Evolutionary conservation across 805 yeast genomes (phyloP).

Genomic region (Jamesozyma gamospora): DNA sequence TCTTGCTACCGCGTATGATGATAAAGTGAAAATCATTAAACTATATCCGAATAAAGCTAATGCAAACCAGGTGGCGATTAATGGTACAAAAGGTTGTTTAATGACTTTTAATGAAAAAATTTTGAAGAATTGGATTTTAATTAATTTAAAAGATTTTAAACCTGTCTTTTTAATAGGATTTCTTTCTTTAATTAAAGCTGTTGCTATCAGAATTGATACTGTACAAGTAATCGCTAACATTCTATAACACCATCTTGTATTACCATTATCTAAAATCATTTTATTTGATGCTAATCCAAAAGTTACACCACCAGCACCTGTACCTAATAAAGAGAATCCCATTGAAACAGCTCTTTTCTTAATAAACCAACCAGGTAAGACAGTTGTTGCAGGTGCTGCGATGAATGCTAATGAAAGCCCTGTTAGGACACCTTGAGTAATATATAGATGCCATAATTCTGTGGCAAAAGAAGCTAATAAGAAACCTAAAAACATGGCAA

Average conservation of each 20-base stretch:
- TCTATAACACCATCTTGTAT: constrained; percentile 40
- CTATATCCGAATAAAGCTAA: constrained; percentile 34
- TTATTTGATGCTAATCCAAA: constrained; percentile 35
- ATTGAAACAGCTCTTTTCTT: constrained; percentile 48
- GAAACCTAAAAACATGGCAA: constrained; percentile 43
- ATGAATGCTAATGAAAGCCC: constrained; percentile 45
- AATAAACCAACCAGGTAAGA: constrained; percentile 63
- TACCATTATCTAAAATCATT: constrained; percentile 33
- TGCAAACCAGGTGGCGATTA: constrained; percentile 32
- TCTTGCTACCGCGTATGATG: constrained; percentile 37
- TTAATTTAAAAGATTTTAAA: constrained; percentile 12
- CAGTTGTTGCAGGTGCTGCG: constrained; percentile 47
- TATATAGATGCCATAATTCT: constrained; percentile 52
- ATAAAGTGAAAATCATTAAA: constrained; percentile 37
- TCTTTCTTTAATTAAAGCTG: constrained; percentile 38
- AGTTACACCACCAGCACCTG: constrained; percentile 44
- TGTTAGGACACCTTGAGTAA: constrained; percentile 58
- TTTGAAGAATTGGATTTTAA: constrained; percentile 17
- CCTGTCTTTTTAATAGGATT: constrained; percentile 28
- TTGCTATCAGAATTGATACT: constrained; percentile 32
- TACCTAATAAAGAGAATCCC: constrained; percentile 41
- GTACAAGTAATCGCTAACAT: constrained; percentile 35
- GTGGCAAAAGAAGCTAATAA: constrained; percentile 52
- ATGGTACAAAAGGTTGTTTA: constrained; percentile 24
- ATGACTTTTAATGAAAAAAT: constrained; percentile 30